Base-by-base conservation (phyloP, 306 rosid species). In the Quercus glauca region DNA sequence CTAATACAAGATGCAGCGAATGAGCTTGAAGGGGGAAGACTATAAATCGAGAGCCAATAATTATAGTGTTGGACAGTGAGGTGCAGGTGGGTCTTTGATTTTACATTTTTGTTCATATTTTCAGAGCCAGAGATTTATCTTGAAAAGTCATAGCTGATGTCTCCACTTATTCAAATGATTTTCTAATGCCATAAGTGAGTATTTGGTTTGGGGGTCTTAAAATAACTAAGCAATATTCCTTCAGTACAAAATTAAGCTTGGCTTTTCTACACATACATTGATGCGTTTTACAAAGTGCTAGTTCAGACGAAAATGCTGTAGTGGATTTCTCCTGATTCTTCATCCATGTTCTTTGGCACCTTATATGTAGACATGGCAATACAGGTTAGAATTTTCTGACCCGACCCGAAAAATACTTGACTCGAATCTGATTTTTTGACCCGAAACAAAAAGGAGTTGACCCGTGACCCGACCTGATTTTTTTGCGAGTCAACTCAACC, bases 21-120 rank as follows among this genome's bases (percentile, higher is more conserved):
- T 69, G 71, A 65, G 77, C 84, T 94, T 74, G 87, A 86, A 87
- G 90, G 78, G 78, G 87, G 25, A 83, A 71, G 87, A 69, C 69
- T 78, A 37, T 76, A 23, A 86, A 55, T 57, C 83, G 93, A 75
- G 93, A 91, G 74, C 94, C 97, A 61, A 85, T 89, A 65, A 86
- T 94, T 80, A 86, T 94, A 55, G 92, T 91, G 74, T 80, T 92
- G 89, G 99, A 94, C 86, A 83, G 80, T 75, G 97, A 92, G 64
- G 91, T 91, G 78, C 99, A 94, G 97, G 99, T 91, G 73, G 43
- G 78, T 71, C 69, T 64, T 33, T 76, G 76, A 43, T 69, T 80
- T 73, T 64, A 17, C 69, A 33, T 53, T 35, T 23, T 33, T 82
- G 35, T 63, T 43, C 57, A 21, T 35, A 73, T n/a, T 28, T 67